Evolutionary conservation across 2,329 filamentous ascomycete species (phyloP).

Genomic region (Alternaria incomplexa): DNA sequence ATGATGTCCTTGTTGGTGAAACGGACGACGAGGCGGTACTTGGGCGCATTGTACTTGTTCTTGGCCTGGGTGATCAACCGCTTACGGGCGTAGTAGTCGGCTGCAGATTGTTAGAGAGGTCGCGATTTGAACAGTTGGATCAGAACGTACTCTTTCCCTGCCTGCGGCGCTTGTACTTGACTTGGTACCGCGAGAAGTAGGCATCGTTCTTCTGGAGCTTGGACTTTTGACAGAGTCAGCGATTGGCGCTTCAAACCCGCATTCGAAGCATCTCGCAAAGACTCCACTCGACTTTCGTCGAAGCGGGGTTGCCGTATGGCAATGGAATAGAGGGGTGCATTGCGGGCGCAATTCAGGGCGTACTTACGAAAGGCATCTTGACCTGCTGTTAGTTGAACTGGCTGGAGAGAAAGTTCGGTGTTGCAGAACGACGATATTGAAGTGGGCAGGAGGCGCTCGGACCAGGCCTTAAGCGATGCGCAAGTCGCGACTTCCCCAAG

Average conservation of each 20-base stretch:
- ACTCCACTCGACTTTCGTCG: conserved; percentile 43
- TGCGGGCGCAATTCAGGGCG: conserved; percentile 25
- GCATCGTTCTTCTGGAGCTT: conserved; percentile 97
- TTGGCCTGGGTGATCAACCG: conserved; percentile 99
- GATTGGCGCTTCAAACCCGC: conserved; percentile 96
- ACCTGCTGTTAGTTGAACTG: conserved; percentile 38
- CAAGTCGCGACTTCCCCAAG: conserved; percentile 11
- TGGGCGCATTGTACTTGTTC: conserved; percentile 99
- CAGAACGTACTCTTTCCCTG: conserved; percentile 91
- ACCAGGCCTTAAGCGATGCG: conserved; percentile 19
- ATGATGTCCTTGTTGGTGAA: conserved; percentile 99
- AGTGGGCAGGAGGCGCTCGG: conserved; percentile 17
- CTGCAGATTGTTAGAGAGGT: conserved; percentile 65
- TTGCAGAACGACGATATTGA: conserved; percentile 12
- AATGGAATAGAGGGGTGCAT: conserved; percentile 14
- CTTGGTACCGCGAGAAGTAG: conserved; percentile 99
- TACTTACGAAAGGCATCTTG: conserved; percentile 59
- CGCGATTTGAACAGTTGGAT: neutral
- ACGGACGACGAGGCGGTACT: conserved; percentile 99
- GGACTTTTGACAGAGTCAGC: conserved; percentile 94
- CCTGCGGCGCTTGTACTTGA: conserved; percentile 98
- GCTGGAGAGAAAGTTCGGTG: conserved; percentile 33
- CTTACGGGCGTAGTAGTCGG: conserved; percentile 99
- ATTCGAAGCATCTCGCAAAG: conserved; percentile 91
- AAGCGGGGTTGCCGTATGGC: conserved; percentile 35